These are phyloP conservation scores for Alternaria viburni DNA, from an alignment of 2,329 filamentous ascomycete species.

Conservation along the genomic window DNA sequence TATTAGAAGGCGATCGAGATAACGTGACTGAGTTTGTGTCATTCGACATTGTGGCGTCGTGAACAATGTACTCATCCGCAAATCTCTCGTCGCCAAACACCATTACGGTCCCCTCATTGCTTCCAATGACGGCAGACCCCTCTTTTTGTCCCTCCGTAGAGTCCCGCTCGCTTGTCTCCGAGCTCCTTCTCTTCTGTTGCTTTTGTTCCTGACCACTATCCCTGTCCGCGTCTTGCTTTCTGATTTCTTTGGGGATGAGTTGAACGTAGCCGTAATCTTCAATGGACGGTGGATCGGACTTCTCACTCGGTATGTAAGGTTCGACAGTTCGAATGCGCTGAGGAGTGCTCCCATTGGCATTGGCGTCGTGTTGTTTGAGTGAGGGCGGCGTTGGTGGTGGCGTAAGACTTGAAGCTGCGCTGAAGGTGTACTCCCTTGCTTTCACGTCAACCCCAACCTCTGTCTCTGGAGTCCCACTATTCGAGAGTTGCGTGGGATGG, in stretches of 20 bases:
- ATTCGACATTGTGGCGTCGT: background rate
- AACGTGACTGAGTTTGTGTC: background rate
- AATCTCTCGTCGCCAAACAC: background rate
- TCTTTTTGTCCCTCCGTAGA: fast-evolving
- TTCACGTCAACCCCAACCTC: too few relatives aligned
- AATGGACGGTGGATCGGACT: background rate
- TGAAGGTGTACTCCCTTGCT: background rate
- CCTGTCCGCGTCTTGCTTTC: background rate
- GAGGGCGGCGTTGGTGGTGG: background rate
- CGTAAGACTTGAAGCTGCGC: background rate
- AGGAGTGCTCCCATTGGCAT: background rate
- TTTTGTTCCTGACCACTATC: background rate
- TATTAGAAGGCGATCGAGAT: background rate
- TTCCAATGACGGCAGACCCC: background rate
- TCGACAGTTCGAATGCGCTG: background rate
- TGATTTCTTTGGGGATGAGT: background rate
- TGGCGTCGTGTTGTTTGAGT: too few relatives aligned
- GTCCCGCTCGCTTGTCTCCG: background rate
- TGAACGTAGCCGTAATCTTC: slow-evolving; percentile 3
- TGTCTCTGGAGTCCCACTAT: background rate
- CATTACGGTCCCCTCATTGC: background rate
- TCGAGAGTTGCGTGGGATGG: too few relatives aligned
- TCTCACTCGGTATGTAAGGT: background rate
- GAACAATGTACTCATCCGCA: background rate
- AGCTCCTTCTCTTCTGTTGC: background rate